phyloP scores from a whole-genome alignment of 345 rosid species.

The Trapa incisa region DNA sequence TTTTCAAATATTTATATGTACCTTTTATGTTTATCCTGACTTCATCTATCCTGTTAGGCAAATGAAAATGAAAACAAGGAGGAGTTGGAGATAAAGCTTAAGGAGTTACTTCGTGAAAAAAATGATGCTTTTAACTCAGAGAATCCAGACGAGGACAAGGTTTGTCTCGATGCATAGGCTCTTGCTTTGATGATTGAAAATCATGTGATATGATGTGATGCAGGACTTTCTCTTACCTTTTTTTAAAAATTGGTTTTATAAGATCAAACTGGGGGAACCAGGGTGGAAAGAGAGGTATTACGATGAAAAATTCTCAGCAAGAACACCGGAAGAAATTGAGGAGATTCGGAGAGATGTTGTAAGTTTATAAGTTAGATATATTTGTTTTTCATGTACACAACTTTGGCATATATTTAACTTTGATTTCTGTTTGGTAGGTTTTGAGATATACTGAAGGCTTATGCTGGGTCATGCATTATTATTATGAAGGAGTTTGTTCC shows the following conservation, averaged over 20 bases:
- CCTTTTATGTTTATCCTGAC: slow-evolving; percentile 5
- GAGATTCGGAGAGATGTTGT: slow-evolving; percentile 74
- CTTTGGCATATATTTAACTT: neutral
- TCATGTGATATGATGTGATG: neutral
- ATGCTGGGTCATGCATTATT: slow-evolving; percentile 96
- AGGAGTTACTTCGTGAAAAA: slow-evolving; percentile 53
- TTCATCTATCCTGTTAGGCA: slow-evolving; percentile 22
- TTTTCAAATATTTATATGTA: neutral
- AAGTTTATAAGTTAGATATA: slow-evolving; percentile 20
- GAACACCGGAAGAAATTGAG: slow-evolving; percentile 58
- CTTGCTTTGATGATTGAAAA: neutral
- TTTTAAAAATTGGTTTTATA: slow-evolving; percentile 7
- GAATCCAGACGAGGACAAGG: slow-evolving; percentile 67
- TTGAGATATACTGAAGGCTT: slow-evolving; percentile 80
- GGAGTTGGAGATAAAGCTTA: slow-evolving; percentile 61
- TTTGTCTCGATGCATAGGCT: slow-evolving; percentile 9
- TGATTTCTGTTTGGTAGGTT: slow-evolving; percentile 27
- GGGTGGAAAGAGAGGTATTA: slow-evolving; percentile 99
- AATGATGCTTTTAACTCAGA: slow-evolving; percentile 55
- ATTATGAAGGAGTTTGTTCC: slow-evolving; percentile 93
- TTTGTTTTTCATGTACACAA: neutral
- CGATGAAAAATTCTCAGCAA: slow-evolving; percentile 59
- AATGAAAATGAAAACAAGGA: slow-evolving; percentile 47
- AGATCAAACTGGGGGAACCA: slow-evolving; percentile 67
- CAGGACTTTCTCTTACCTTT: neutral